Base-by-base conservation (phyloP, 139 green algal species). In the Asterochloris erici region DNA sequence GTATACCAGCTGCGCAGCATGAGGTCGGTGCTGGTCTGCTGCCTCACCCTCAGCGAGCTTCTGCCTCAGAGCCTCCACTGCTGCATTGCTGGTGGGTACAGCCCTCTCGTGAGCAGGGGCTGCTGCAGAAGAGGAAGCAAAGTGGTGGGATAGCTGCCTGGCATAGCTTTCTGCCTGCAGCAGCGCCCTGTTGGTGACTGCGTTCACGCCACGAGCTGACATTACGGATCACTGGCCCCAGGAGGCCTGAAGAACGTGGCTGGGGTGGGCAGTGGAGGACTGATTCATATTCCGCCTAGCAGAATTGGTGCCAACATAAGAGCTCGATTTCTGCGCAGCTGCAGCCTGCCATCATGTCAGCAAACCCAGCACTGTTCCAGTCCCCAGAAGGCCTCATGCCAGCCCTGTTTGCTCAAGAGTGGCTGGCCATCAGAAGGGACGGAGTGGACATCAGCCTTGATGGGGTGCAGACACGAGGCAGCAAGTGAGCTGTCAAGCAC, bases 341-440 rank as follows among this genome's bases (percentile, higher is more conserved):
- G 38, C 38, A 54, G 38, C 38, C 38, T 24, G 66, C 13, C 60
- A 24, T 23, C n/a, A 97, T 97, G 93, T 82, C 93, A 9, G 88
- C 90, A 0, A 97, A 97, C 71, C 93, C 93, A 0, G 87, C 91
- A 10, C 77, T 97, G 9, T 88, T 93, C 0, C 73, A 77, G 13
- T 83, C 71, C 10, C 62, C 82, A 12, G 81, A 84, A 19, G 68
- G 83, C 15, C 74, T 90, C 0, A 79, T 91, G 0, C 93, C 93
- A 12, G 87, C 90, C 24, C 91, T 91, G 0, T 96, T 93, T 68
- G n/a, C 77, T 0, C 84, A 88, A 14, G 92, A 96, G 83, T 61
- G 85, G 12, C 92, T 96, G 23, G 84, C 90, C 13, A 80, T 94
- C 63, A 78, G 76, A 12, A 86, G 94, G 12, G 83, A 86, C 6